These are phyloP conservation scores for Dianthus caryophyllus DNA, from an alignment of 148 eudicot species.

Conservation along the genomic window DNA sequence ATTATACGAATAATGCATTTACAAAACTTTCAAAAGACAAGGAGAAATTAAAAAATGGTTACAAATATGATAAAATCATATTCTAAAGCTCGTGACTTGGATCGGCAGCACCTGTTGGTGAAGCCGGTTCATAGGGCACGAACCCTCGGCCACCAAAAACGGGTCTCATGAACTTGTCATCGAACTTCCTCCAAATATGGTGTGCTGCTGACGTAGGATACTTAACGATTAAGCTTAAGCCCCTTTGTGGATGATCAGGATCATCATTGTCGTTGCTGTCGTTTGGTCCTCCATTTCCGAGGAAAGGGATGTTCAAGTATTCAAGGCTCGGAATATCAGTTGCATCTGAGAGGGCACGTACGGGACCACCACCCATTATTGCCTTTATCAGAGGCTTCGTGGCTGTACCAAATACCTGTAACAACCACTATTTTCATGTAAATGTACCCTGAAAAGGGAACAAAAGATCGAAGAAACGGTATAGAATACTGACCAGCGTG, in stretches of 20 bases:
- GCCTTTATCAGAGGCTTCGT: constrained; percentile 58
- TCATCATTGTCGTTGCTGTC: constrained; percentile 17
- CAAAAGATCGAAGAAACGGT: not conserved
- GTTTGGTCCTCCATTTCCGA: constrained; percentile 29
- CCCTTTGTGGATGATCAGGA: constrained; percentile 21
- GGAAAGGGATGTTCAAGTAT: constrained; percentile 38
- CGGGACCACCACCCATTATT: constrained; percentile 34
- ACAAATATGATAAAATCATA: not conserved
- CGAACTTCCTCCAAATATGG: constrained; percentile 86
- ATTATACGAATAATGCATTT: not conserved
- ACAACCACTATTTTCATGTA: too few relatives aligned
- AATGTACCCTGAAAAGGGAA: not conserved
- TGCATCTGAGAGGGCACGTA: constrained; percentile 33
- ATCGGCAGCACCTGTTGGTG: constrained; percentile 61
- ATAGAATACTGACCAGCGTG: constrained; percentile 59
- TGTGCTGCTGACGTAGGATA: constrained; percentile 64
- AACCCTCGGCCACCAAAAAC: constrained; percentile 97
- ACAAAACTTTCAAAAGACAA: constrained; percentile 4
- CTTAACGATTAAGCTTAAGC: constrained; percentile 51
- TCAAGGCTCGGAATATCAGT: constrained; percentile 55
- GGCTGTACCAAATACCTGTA: constrained; percentile 57
- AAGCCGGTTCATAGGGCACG: constrained; percentile 67
- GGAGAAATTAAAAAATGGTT: not conserved
- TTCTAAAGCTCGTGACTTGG: constrained; percentile 23
- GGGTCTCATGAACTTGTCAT: constrained; percentile 86